Evolutionary conservation across 2,329 filamentous ascomycete genomes (phyloP), one percentile per base, ranked within the genome.

Genomic region (Talaromyces sp.): DNA sequence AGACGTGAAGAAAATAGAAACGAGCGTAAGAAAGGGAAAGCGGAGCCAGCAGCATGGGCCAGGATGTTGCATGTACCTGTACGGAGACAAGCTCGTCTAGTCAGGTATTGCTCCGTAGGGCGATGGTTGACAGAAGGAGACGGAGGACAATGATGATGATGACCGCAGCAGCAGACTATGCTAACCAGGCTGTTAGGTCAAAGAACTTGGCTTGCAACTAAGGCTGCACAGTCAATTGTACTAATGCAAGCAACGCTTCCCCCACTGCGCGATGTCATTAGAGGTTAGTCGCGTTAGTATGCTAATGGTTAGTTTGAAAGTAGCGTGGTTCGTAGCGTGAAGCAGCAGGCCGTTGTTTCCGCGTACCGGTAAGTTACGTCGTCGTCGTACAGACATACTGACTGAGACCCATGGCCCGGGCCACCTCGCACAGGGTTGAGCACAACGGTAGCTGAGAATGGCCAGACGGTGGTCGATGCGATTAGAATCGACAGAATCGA

Each of bases 191-290:
- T 27, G 22, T 22, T 19, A 56, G 48, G 59, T 39, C 60, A 63
- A 47, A 56, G 61, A 41, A 63, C 61, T 63, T 63, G 61, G 61
- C 39, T 63, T 57, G 37, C 22, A 50, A 62, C 60, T 62, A 62
- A 50, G 13, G 35, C 27, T 43, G 60, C 50, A 63, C 33, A 37
- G 48, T 43, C 48, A 62, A 47, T 43, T 19, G 61, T 37, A 39
- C 61, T 63, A 63, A 63, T 63, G 61, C 61, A 57, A 57, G 61
- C 39, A 63, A 63, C 48, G 24, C 48, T 31, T 54, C 52, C 37
- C 35, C 61, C 61, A 63, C 50, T 56, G 24, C 48, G 47, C 60
- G 60, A 62, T 56, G 50, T 57, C 61, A 48, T 57, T 57, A 19
- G 37, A 27, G 22, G 56, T 58, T 58, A 58, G 56, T n/a, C 13